Percentiles rank a stretch among this genome's conserved stretches.
Conservation (phyloP, 1,139 yeast species). For the Yamadazyma blattariae region DNA sequence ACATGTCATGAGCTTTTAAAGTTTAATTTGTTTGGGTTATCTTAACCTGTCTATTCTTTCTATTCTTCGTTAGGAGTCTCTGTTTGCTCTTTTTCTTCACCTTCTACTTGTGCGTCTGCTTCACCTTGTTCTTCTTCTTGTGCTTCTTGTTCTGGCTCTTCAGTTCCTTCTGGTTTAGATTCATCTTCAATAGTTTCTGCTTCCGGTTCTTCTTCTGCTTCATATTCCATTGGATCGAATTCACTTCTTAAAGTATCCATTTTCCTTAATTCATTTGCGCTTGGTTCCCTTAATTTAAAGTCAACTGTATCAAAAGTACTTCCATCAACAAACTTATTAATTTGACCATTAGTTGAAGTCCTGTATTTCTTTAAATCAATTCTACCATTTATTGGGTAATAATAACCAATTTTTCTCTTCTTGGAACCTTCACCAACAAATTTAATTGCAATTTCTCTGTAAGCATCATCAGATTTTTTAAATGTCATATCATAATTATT, state of each 20-base stretch:
- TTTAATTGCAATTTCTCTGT: slow-evolving; percentile 45
- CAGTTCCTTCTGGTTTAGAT: slow-evolving; percentile 21
- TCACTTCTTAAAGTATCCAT: slow-evolving; percentile 69
- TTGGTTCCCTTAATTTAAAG: slow-evolving; percentile 67
- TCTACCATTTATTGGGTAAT: slow-evolving; percentile 75
- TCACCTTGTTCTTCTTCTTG: slow-evolving; percentile 7
- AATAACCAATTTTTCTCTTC: slow-evolving; percentile 61
- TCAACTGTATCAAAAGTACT: slow-evolving; percentile 56
- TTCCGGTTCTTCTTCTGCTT: slow-evolving; percentile 47
- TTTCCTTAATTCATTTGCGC: slow-evolving; percentile 61
- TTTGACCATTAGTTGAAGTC: slow-evolving; percentile 45
- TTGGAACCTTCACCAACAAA: slow-evolving; percentile 41
- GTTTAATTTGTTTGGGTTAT: no score
- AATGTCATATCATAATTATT: slow-evolving; percentile 83
- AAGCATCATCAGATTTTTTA: slow-evolving; percentile 41
- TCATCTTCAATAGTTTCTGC: slow-evolving; percentile 17
- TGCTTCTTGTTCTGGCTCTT: slow-evolving; percentile 15
- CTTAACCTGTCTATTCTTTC: slow-evolving; percentile 3
- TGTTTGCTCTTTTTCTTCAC: slow-evolving; percentile 42
- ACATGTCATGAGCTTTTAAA: slow-evolving; percentile 5
- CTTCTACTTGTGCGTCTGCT: slow-evolving; percentile 22
- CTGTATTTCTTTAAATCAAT: slow-evolving; percentile 84
- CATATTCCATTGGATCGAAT: slow-evolving; percentile 75
- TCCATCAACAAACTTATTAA: slow-evolving; percentile 49
- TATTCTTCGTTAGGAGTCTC: slow-evolving; percentile 15